These are phyloP conservation scores for Apodospora peruviana DNA, from an alignment of 495 filamentous ascomycete species.

Conservation along the genomic window DNA sequence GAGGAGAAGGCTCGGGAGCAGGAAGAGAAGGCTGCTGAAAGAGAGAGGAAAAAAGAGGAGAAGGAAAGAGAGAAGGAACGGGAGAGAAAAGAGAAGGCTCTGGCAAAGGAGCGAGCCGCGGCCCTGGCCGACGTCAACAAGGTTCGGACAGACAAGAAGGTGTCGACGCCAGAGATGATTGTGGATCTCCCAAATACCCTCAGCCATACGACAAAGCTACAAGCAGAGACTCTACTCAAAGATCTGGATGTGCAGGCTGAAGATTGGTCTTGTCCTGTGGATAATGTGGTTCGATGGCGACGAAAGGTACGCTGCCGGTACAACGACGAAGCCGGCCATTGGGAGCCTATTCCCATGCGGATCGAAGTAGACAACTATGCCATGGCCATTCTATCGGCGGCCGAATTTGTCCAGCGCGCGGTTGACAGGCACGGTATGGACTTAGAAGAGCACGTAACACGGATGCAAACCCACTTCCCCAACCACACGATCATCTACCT, in stretches of 20 bases:
- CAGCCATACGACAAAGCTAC: slow-evolving; percentile 47
- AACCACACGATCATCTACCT: slow-evolving; percentile 61
- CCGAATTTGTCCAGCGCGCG: slow-evolving; percentile 63
- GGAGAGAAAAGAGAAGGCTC: slow-evolving; percentile 53
- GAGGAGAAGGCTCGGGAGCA: slow-evolving; percentile 30
- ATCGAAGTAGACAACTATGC: slow-evolving; percentile 62
- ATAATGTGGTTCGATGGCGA: slow-evolving; percentile 67
- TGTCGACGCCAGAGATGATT: slow-evolving; percentile 78
- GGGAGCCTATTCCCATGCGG: slow-evolving; percentile 56
- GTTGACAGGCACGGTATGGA: slow-evolving; percentile 34
- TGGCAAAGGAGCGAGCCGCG: slow-evolving; percentile 59
- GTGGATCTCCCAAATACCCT: slow-evolving; percentile 62
- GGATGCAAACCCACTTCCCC: slow-evolving; percentile 50
- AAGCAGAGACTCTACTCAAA: slow-evolving; percentile 51
- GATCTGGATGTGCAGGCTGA: slow-evolving; percentile 33
- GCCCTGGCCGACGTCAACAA: slow-evolving; percentile 74
- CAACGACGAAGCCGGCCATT: slow-evolving; percentile 56
- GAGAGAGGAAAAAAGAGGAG: slow-evolving; percentile 51
- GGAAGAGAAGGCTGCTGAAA: slow-evolving; percentile 30
- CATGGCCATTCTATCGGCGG: slow-evolving; percentile 59
- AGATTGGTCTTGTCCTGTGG: slow-evolving; percentile 42
- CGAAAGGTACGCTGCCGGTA: slow-evolving; percentile 61
- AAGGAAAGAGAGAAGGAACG: slow-evolving; percentile 51
- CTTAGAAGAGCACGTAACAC: slow-evolving; percentile 56
- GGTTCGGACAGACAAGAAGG: slow-evolving; percentile 68